phyloP scores from a whole-genome alignment of 2,329 filamentous ascomycete genomes.

The Diplodia sapinea region DNA sequence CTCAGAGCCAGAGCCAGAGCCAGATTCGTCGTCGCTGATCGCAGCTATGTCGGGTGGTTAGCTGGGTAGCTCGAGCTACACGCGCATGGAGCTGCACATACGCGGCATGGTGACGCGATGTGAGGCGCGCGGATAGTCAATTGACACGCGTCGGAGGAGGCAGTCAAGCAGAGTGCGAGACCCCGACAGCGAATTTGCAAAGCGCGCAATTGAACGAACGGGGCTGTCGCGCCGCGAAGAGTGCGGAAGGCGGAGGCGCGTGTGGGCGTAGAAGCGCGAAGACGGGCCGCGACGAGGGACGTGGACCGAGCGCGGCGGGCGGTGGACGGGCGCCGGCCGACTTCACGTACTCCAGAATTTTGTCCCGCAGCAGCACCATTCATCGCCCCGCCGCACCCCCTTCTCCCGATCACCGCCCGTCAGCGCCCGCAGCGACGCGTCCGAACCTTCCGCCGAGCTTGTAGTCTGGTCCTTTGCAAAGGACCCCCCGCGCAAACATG shows the following conservation, averaged over 20 bases:
- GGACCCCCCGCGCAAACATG: slow-evolving; percentile 37
- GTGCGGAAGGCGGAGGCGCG: slow-evolving; percentile 25
- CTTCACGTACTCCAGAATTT: slow-evolving; percentile 31
- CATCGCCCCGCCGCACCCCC: slow-evolving; percentile 17
- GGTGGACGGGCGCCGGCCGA: slow-evolving; percentile 9
- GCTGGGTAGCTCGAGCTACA: neutral
- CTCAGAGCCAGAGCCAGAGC: slow-evolving; percentile 40
- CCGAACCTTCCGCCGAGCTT: slow-evolving; percentile 10
- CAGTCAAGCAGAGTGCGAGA: neutral
- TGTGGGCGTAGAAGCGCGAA: slow-evolving; percentile 20
- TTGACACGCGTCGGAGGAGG: slow-evolving; percentile 12
- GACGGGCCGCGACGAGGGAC: slow-evolving; percentile 20
- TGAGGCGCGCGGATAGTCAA: neutral
- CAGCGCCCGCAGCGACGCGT: slow-evolving; percentile 16
- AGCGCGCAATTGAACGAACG: neutral
- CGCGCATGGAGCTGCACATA: slow-evolving; percentile 32
- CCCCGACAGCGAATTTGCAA: no score
- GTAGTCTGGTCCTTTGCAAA: slow-evolving; percentile 1
- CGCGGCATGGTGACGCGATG: slow-evolving; percentile 37
- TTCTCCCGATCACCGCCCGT: slow-evolving; percentile 6
- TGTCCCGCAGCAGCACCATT: slow-evolving; percentile 26
- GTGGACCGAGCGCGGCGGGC: slow-evolving; percentile 24
- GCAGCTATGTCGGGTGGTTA: slow-evolving; percentile 41
- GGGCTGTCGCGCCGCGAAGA: slow-evolving; percentile 13
- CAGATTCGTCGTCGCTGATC: slow-evolving; percentile 48